Percentiles rank a stretch among this genome's conserved stretches.
These are phyloP conservation scores for Kwoniella europaea DNA, from an alignment of 768 basidiomycete genomes.

Conservation along the genomic window DNA sequence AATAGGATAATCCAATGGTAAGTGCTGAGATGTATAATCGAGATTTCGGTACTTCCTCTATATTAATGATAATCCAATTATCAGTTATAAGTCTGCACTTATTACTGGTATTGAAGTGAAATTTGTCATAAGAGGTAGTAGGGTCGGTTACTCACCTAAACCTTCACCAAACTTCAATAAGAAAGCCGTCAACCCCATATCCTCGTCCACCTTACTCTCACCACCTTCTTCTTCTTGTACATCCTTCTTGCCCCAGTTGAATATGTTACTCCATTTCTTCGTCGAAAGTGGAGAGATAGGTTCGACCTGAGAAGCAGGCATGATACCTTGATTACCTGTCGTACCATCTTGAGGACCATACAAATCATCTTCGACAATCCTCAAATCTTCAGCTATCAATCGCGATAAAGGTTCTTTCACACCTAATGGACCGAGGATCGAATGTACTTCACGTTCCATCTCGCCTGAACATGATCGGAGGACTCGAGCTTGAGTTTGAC, in stretches of 20 bases:
- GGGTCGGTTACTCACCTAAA: slow-evolving; percentile 65
- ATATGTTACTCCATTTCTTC: slow-evolving; percentile 29
- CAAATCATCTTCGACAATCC: slow-evolving; percentile 59
- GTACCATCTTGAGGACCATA: slow-evolving; percentile 47
- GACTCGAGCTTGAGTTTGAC: slow-evolving; percentile 80
- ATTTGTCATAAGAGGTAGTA: too few relatives aligned
- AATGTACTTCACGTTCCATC: slow-evolving; percentile 92
- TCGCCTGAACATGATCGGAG: slow-evolving; percentile 86
- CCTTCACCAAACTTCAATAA: slow-evolving; percentile 96
- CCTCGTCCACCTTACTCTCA: slow-evolving; percentile 70
- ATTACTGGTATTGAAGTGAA: too few relatives aligned
- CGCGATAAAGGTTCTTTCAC: slow-evolving; percentile 81
- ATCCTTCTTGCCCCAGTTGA: slow-evolving; percentile 29
- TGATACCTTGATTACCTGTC: slow-evolving; percentile 35
- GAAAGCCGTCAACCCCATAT: slow-evolving; percentile 89
- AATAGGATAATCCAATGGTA: slow-evolving; percentile 94
- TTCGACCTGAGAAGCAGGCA: slow-evolving; percentile 15
- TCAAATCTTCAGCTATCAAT: slow-evolving; percentile 75
- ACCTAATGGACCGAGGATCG: slow-evolving; percentile 84
- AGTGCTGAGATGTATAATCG: slow-evolving; percentile 88
- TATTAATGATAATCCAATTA: background rate
- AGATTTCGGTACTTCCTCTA: slow-evolving; percentile 84
- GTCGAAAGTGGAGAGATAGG: background rate
- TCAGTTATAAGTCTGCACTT: background rate
- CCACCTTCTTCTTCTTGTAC: slow-evolving; percentile 65